Evolutionary conservation across 2,329 filamentous ascomycete species (phyloP), one percentile per base, ranked within the genome.

Genomic region (Fusarium palustre): DNA sequence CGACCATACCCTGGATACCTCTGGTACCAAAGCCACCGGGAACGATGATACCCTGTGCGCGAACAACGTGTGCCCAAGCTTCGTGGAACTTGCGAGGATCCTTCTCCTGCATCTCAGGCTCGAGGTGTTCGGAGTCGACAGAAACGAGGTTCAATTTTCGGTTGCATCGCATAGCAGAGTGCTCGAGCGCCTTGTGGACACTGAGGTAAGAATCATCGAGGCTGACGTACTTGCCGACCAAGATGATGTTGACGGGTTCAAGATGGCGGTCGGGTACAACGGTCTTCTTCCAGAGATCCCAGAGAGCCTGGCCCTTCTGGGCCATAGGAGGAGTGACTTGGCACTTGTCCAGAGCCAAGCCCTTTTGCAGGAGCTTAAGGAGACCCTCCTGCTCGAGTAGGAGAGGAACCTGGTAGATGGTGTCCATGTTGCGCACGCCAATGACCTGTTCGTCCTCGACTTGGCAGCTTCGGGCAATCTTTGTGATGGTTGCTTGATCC

Each of bases 361-460:
- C 85, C 20, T 86, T 81, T 38, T 85, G 85, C 56, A 98, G 83
- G n/a, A 89, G 86, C 15, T 84, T 79, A 11, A 95, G 83, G 3
- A 98, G 84, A 25, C 90, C 88, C 81, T 98, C 93, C 71, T 94
- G 86, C 73, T 95, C 88, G 16, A 98, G 90, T 25, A 98, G 91
- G n/a, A 97, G 85, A 1, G 96, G 96, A 4, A 98, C 95, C 70
- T 97, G 94, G 81, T 99, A 99, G 54, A 92, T 97, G 15, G 94
- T 94, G 22, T 90, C 85, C 80, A 98, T 93, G 78, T 98, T 91
- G 72, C 91, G 91, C 13, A 99, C 94, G n/a, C 89, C 92, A 67
- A 98, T 84, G 43, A 98, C 93, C 77, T 97, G 93, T 70, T 94
- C 87, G 13, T 87, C 82, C 55, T 97, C 92, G 48, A 97, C 91